A percentile compares a stretch with the other conserved stretches of the same genome.
Conservation (phyloP, 768 basidiomycete species). For the Kwoniella sp. region DNA sequence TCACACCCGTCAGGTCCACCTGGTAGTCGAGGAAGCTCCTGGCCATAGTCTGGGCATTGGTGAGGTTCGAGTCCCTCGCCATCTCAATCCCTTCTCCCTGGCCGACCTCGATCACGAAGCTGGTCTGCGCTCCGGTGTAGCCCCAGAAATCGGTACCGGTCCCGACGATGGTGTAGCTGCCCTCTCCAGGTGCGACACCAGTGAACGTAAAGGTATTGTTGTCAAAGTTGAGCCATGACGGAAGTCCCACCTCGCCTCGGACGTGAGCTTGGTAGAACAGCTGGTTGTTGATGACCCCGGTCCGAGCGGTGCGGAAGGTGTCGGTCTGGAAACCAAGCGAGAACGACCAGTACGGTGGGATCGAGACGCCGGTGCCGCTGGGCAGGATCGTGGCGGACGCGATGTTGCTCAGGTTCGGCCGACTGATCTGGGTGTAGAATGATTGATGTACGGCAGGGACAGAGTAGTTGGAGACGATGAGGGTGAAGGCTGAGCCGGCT, state of each 20-base stretch:
- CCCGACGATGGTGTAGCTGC: slow-evolving; percentile 57
- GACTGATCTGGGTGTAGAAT: slow-evolving; percentile 66
- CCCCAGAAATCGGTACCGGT: slow-evolving; percentile 73
- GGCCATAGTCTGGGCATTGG: slow-evolving; percentile 64
- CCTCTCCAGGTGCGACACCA: slow-evolving; percentile 64
- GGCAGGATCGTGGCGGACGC: slow-evolving; percentile 41
- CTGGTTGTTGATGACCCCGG: slow-evolving; percentile 51
- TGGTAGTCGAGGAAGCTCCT: slow-evolving; percentile 57
- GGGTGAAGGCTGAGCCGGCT: slow-evolving; percentile 24
- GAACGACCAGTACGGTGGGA: slow-evolving; percentile 86
- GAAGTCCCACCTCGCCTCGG: slow-evolving; percentile 65
- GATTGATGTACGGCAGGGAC: slow-evolving; percentile 59
- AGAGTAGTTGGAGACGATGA: slow-evolving; percentile 54
- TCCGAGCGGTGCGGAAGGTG: slow-evolving; percentile 58
- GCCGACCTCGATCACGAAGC: slow-evolving; percentile 60
- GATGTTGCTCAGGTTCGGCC: slow-evolving; percentile 56
- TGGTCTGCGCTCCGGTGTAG: slow-evolving; percentile 61
- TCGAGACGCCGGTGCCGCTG: slow-evolving; percentile 56
- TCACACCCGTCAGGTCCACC: slow-evolving; percentile 50
- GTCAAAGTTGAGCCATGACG: slow-evolving; percentile 73
- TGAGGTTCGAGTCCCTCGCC: slow-evolving; percentile 21
- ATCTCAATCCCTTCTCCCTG: slow-evolving; percentile 34
- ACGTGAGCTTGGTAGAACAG: slow-evolving; percentile 63
- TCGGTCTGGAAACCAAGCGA: slow-evolving; percentile 73
- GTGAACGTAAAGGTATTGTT: slow-evolving; percentile 67